Evolutionary conservation across 345 rosid species (phyloP).

Genomic region (Sonneratia caseolaris): DNA sequence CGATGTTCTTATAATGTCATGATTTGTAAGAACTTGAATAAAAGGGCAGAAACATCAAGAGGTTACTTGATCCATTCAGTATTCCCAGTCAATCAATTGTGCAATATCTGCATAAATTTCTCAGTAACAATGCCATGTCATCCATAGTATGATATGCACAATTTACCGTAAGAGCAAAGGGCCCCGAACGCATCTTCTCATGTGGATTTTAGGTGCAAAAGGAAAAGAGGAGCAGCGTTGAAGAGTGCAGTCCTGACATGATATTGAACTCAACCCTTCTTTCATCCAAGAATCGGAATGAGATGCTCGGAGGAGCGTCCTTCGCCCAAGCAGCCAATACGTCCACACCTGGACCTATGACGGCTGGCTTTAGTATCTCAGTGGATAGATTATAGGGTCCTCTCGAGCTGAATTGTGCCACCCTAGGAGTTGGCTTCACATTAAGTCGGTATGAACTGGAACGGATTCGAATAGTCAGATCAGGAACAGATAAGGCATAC

Average conservation of each 20-base stretch:
- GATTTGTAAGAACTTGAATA: too few relatives aligned
- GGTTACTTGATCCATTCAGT: too few relatives aligned
- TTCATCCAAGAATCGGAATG: constrained; percentile 36
- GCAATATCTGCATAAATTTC: too few relatives aligned
- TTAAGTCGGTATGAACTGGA: constrained; percentile 57
- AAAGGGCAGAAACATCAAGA: too few relatives aligned
- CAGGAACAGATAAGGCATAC: constrained; percentile 26
- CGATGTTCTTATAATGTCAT: constrained; percentile 51
- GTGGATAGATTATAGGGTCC: constrained; percentile 73
- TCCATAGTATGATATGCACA: too few relatives aligned
- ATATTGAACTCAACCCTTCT: constrained; percentile 61
- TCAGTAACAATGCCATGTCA: too few relatives aligned
- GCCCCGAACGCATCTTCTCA: too few relatives aligned
- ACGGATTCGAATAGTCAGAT: constrained; percentile 40
- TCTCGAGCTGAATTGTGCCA: constrained; percentile 78
- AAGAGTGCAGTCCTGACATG: constrained; percentile 49
- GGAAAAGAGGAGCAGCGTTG: not conserved
- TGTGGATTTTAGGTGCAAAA: too few relatives aligned
- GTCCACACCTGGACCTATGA: constrained; percentile 90
- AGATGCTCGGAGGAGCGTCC: constrained; percentile 46
- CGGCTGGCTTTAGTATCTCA: constrained; percentile 76
- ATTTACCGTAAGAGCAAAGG: too few relatives aligned
- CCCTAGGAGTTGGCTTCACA: constrained; percentile 69
- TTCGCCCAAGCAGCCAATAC: constrained; percentile 73
- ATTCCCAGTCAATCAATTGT: too few relatives aligned